Percentiles rank a stretch among this genome's conserved stretches.
These are phyloP conservation scores for Phylloporus sp. DNA, from an alignment of 1,284 basidiomycete genomes.

Conservation along the genomic window DNA sequence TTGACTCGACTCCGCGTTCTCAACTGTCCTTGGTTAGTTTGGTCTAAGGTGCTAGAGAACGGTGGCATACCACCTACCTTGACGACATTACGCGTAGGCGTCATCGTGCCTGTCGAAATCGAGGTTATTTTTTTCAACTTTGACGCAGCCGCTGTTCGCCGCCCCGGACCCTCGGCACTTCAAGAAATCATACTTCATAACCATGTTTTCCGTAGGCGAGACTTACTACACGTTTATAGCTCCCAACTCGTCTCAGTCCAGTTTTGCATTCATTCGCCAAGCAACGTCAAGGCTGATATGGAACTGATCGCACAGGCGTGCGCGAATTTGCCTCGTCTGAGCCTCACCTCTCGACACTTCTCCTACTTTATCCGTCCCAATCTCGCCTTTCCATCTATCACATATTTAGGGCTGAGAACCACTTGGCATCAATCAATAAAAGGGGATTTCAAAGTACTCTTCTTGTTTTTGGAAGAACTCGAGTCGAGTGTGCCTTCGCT, in stretches of 20 bases:
- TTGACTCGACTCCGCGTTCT: slow-evolving; percentile 34
- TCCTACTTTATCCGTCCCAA: not conserved
- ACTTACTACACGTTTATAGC: slow-evolving; percentile 19
- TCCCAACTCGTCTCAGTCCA: slow-evolving; percentile 32
- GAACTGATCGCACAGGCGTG: slow-evolving; percentile 23
- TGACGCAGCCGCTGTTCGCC: not conserved
- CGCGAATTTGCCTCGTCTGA: slow-evolving; percentile 30
- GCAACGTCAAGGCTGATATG: slow-evolving; percentile 4
- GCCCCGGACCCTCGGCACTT: slow-evolving; percentile 18
- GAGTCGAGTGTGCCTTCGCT: slow-evolving; percentile 26
- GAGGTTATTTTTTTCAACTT: not conserved
- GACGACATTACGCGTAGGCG: slow-evolving; percentile 23
- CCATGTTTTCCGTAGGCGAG: slow-evolving; percentile 13
- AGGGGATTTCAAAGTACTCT: slow-evolving; percentile 17
- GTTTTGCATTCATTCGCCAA: not conserved
- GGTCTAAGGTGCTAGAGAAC: slow-evolving; percentile 15
- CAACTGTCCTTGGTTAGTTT: slow-evolving; percentile 15
- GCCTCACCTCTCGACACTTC: slow-evolving; percentile 20
- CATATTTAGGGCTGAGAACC: slow-evolving; percentile 27
- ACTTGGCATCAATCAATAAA: slow-evolving; percentile 15
- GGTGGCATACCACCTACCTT: slow-evolving; percentile 25
- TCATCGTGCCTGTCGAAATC: not conserved
- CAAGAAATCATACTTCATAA: slow-evolving; percentile 27
- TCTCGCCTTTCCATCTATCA: slow-evolving; percentile 25
- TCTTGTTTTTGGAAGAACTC: slow-evolving; percentile 24